Percentiles rank a stretch among this genome's conserved stretches.
phyloP scores from a whole-genome alignment of 306 rosid species.

The Mimosa pudica region DNA sequence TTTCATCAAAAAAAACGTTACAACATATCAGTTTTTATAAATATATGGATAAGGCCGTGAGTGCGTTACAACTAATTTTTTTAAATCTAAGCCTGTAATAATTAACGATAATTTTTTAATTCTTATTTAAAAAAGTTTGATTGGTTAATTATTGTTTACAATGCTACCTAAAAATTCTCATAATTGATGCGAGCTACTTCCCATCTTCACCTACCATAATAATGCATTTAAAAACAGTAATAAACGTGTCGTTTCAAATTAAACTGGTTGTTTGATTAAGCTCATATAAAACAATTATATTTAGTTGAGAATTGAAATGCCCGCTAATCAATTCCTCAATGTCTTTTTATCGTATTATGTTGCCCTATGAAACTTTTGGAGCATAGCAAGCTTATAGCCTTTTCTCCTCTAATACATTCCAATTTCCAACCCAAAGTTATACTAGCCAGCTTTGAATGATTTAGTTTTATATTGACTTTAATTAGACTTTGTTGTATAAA shows the following conservation, averaged over 20 bases:
- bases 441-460: slow-evolving; percentile 42
- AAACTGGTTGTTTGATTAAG: slow-evolving; percentile 30
- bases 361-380: slow-evolving; percentile 51
- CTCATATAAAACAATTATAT: slow-evolving; percentile 10
- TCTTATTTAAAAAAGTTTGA: background rate
- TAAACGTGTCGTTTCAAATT: slow-evolving; percentile 29
- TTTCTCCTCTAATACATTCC: slow-evolving; percentile 58
- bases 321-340: slow-evolving; percentile 34
- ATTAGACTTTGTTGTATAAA: slow-evolving; percentile 44
- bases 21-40: background rate
- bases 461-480: slow-evolving; percentile 2
- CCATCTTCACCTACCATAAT: slow-evolving; percentile 55
- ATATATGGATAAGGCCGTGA: background rate
- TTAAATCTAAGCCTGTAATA: background rate
- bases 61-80: background rate
- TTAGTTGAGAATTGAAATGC: slow-evolving; percentile 31
- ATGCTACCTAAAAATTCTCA: slow-evolving; percentile 39
- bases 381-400: slow-evolving; percentile 56
- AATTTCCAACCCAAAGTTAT: slow-evolving; percentile 36
- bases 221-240: slow-evolving; percentile 26
- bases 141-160: slow-evolving; percentile 10
- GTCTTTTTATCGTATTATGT: slow-evolving; percentile 46
- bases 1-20: no score
- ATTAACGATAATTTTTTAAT: background rate
- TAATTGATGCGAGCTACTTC: slow-evolving; percentile 42